Conservation (phyloP, 768 basidiomycete species). For the Boletus pseudopeckii region DNA sequence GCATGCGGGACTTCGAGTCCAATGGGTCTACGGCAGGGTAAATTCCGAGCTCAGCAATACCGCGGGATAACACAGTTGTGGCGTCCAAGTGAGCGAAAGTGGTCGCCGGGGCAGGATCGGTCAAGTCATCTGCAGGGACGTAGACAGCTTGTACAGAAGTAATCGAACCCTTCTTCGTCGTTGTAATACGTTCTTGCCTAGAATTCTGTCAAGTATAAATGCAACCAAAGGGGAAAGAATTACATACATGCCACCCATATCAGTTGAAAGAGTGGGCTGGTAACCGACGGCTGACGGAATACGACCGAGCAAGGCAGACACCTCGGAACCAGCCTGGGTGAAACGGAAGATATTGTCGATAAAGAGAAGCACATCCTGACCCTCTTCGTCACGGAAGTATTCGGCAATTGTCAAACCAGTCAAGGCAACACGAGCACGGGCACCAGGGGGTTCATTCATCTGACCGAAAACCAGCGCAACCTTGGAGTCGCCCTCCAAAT, state of each 20-base stretch:
- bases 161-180: constrained; percentile 99
- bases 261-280: constrained; percentile 98
- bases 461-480: constrained; percentile 99
- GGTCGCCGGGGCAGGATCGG: constrained; percentile 98
- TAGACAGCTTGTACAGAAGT: constrained; percentile 99
- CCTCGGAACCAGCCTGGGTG: constrained; percentile 99
- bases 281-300: constrained; percentile 99
- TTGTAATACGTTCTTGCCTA: constrained; percentile 99
- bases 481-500: constrained; percentile 99
- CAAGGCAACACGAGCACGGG: constrained; percentile 99
- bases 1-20: constrained; percentile 99
- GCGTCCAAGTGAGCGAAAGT: constrained; percentile 99
- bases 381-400: constrained; percentile 99
- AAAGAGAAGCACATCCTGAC: constrained; percentile 99
- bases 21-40: constrained; percentile 99
- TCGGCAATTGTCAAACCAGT: constrained; percentile 99
- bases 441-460: constrained; percentile 99
- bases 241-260: constrained; percentile 98
- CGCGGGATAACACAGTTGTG: constrained; percentile 98
- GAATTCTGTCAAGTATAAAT: constrained; percentile 5
- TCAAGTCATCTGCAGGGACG: constrained; percentile 99
- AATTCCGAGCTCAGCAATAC: constrained; percentile 98
- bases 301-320: constrained; percentile 99
- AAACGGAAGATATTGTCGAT: constrained; percentile 99
- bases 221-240: not conserved